These are phyloP conservation scores for Globisporangium megalacanthum DNA, from an alignment of 352 stramenopile species.

Conservation along the genomic window DNA sequence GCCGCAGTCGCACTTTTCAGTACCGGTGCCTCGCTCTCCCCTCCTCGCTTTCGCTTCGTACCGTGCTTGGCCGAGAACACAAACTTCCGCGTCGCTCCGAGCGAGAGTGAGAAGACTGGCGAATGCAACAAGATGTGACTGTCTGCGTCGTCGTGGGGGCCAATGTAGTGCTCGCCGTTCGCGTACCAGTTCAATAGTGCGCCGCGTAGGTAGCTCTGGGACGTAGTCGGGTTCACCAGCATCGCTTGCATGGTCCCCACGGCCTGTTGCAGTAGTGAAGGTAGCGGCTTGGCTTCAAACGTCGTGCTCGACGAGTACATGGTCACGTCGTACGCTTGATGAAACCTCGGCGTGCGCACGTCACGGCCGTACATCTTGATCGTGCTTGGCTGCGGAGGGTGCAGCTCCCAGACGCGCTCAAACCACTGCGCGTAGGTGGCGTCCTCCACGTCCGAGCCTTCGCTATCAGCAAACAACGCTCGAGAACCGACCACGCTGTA, in stretches of 20 bases:
- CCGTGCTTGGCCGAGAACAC: constrained; percentile 14
- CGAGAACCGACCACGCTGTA: background rate
- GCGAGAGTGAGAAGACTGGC: constrained; percentile 35
- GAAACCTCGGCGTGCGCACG: constrained; percentile 55
- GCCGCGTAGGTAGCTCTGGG: constrained; percentile 26
- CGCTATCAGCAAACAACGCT: background rate
- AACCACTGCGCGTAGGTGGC: constrained; percentile 14
- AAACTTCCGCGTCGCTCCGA: constrained; percentile 36
- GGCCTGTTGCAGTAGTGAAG: constrained; percentile 25
- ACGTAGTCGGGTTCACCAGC: constrained; percentile 25
- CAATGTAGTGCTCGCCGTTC: constrained; percentile 77
- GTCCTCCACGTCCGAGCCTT: background rate
- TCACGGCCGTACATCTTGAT: constrained; percentile 69
- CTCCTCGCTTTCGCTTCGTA: background rate
- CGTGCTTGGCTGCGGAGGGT: constrained; percentile 29
- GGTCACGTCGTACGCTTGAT: constrained; percentile 49
- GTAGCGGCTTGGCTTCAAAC: constrained; percentile 45
- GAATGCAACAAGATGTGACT: constrained; percentile 29
- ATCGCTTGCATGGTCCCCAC: constrained; percentile 39
- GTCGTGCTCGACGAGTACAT: constrained; percentile 47
- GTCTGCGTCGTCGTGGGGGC: constrained; percentile 71
- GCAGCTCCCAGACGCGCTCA: constrained; percentile 45
- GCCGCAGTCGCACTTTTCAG: too few relatives aligned
- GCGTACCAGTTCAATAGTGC: constrained; percentile 85
- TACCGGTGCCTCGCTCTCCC: background rate